Evolutionary conservation across 768 basidiomycete species (phyloP), one percentile per base, ranked within the genome.

Genomic region (Suillus hirtellus): DNA sequence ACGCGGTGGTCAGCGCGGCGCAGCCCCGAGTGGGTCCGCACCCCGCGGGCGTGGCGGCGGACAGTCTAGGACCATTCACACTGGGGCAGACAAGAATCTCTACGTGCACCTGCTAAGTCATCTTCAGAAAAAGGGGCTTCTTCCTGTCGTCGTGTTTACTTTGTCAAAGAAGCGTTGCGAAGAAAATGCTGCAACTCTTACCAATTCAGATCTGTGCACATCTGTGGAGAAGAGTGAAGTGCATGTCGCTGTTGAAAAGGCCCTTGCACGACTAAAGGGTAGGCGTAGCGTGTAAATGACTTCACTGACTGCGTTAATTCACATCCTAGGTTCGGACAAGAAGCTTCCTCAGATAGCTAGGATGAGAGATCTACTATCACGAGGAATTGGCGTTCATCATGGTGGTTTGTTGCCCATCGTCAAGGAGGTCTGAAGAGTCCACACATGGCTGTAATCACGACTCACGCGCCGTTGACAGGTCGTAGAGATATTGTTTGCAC

Each of bases 301-400:
- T 47, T 31, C 59, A 40, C 7, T 62, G 21, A 40, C 15, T 53
- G 37, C 14, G 58, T 63, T 63, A 44, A 69, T 34, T 60, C 34
- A 61, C 60, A 46, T 42, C 55, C 54, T 67, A 98, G 96, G 91
- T 6, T 88, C 93, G 21, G 96, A 99, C 77, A 92, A 87, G 76
- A 89, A 90, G 65, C 78, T 99, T 9, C 97, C 97, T 8, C 97
- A 99, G 72, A 96, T 99, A 58, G 81, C 84, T 55, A 84, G 90
- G 52, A 99, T 98, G 87, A 83, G 92, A 15, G 92, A 96, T 68
- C 77, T 98, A 47, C 84, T 99, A 10, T 87, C 88, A 43, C 87
- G 97, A 58, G 97, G 97, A 44, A 96, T 99, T 60, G 97, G 96
- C 6, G 92, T 99, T 2, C 97, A 99, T 75, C 97, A 99, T 69